These are phyloP conservation scores for Poa pratensis DNA, from an alignment of 176 grass and related monocot species.

Conservation along the genomic window DNA sequence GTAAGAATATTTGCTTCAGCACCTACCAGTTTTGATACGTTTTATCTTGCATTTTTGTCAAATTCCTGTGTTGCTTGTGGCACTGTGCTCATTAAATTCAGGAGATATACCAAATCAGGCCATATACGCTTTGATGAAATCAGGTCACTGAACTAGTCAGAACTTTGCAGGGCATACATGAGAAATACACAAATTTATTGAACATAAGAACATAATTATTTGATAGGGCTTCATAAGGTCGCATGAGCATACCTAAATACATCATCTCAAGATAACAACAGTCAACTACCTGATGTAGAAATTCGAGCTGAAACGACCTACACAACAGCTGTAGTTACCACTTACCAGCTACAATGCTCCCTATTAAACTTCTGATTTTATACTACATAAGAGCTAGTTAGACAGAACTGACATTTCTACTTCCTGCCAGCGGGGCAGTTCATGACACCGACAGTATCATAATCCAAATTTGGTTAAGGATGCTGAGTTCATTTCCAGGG, in stretches of 20 bases:
- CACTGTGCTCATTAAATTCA: not conserved
- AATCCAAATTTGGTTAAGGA: slow-evolving; percentile 13
- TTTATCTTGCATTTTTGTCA: not conserved
- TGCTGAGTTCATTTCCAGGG: slow-evolving; percentile 77
- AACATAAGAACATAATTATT: slow-evolving; percentile 33
- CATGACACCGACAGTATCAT: not conserved
- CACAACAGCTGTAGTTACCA: slow-evolving; percentile 47
- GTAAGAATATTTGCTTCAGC: not conserved
- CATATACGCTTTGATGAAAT: not conserved
- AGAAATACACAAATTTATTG: not conserved
- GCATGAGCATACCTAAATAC: slow-evolving; percentile 38
- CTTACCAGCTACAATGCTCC: slow-evolving; percentile 30
- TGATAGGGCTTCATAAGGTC: slow-evolving; percentile 18
- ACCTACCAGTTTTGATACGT: not conserved
- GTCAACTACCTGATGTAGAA: slow-evolving; percentile 32
- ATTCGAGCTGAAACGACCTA: slow-evolving; percentile 40
- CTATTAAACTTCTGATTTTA: slow-evolving; percentile 54
- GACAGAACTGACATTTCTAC: slow-evolving; percentile 28
- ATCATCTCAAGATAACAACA: slow-evolving; percentile 37
- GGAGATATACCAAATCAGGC: not conserved
- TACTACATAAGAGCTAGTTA: slow-evolving; percentile 50
- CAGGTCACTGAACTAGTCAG: not conserved
- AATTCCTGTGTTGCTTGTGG: not conserved
- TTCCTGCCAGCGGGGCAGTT: slow-evolving; percentile 34
- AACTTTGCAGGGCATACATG: not conserved